Conservation (phyloP, 2,329 filamentous ascomycete species). For the Nothopassalora personata region DNA sequence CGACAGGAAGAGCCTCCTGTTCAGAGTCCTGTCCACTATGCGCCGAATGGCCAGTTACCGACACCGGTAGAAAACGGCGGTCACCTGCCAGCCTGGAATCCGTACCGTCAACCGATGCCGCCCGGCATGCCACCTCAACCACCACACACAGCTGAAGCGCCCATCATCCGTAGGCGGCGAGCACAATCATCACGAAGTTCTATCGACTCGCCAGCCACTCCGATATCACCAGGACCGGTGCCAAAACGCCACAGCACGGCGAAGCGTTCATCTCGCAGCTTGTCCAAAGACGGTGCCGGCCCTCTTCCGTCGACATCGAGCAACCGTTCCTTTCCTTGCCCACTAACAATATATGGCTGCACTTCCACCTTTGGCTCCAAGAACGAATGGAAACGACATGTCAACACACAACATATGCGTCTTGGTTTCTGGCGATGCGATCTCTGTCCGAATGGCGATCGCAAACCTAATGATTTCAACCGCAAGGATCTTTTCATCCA, state of each 20-base stretch:
- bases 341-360: slow-evolving; percentile 75
- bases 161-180: slow-evolving; percentile 2
- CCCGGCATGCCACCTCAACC: background rate
- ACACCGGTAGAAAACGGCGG: background rate
- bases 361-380: slow-evolving; percentile 67
- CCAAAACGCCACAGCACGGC: background rate
- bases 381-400: slow-evolving; percentile 95
- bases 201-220: slow-evolving; percentile 2
- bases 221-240: slow-evolving; percentile 1
- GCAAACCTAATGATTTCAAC: slow-evolving; percentile 65
- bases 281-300: background rate
- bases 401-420: slow-evolving; percentile 72
- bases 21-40: background rate
- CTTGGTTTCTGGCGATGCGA: slow-evolving; percentile 72
- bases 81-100: background rate
- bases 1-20: background rate
- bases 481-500: slow-evolving; percentile 90
- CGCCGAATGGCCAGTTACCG: background rate
- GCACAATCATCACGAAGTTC: background rate
- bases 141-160: background rate
- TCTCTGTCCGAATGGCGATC: slow-evolving; percentile 43
- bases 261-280: background rate
- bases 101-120: background rate
- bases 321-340: slow-evolving; percentile 60
- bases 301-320: background rate